Base-by-base conservation (phyloP, 805 yeast species). In the Candida koratica region DNA sequence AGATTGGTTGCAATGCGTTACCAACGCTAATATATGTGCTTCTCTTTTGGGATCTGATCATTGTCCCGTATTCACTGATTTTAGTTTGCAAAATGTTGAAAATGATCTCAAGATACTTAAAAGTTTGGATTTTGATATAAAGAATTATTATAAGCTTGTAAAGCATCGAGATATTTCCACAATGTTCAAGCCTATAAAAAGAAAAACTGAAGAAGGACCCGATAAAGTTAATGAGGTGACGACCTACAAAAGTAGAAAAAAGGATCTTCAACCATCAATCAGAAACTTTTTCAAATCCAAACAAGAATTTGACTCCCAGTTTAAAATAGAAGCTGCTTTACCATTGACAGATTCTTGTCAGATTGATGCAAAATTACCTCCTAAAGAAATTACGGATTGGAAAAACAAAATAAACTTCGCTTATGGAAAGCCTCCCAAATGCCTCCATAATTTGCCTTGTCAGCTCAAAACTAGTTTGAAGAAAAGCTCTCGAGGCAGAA, bases 21-120 rank as follows among this genome's bases (percentile, higher is more conserved):
- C 51, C 3, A 56, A 67, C 28, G 70, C 77, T 0, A 72, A 72
- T 42, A 84, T 84, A n/a, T 71, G 84, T 72, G 81, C 87, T 0
- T 69, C 69, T 28, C 49, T 89, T 1, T 63, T 73, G 54, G 98
- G 98, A 0, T 86, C 96, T 0, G 98, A 90, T 55, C 98, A 90
- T 58, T 90, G 97, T 56, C 98, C 98, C 0, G 76, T 87, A 0
- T 87, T 56, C 51, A 70, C 87, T 1, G 97, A 87, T 54, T 51
- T 88, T 28, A 23, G 28, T 30, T 32, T 12, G 42, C 40, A n/a
- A 6, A 25, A 14, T 9, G 9, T 15, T 18, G 11, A 22, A 20
- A 6, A 14, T 15, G 12, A 5, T 6, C 11, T 10, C 3, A 12
- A 13, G 9, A 18, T 12, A 20, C 28, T 19, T 7, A 24, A 13